Evolutionary conservation across 768 basidiomycete genomes (phyloP).

Genomic region (Cubamyces lactineus): DNA sequence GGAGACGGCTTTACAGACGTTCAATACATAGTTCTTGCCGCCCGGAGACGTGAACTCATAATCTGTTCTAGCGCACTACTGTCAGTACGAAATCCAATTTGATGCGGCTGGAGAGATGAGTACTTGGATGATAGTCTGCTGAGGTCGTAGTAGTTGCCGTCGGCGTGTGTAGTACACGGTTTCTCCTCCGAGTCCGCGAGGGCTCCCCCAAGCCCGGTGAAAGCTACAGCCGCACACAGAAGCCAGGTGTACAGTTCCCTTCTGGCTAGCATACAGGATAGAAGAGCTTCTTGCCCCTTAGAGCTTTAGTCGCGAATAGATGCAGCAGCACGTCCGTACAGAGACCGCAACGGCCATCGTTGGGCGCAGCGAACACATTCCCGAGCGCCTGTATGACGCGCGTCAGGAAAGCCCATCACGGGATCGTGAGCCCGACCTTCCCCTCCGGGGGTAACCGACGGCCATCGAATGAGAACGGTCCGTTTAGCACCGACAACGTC

Average conservation of each 20-base stretch:
- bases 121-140: slow-evolving; percentile 64
- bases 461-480: slow-evolving; percentile 34
- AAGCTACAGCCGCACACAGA: slow-evolving; percentile 11
- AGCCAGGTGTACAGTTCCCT: neutral
- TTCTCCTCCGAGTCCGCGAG: slow-evolving; percentile 47
- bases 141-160: slow-evolving; percentile 68
- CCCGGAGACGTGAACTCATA: slow-evolving; percentile 55
- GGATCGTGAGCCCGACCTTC: slow-evolving; percentile 27
- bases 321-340: neutral
- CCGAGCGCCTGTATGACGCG: neutral
- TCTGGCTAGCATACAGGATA: slow-evolving; percentile 8
- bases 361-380: neutral
- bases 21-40: slow-evolving; percentile 55
- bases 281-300: neutral
- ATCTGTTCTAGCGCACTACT: slow-evolving; percentile 55
- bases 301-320: neutral
- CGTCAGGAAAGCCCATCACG: neutral
- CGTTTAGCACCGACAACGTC: slow-evolving; percentile 36
- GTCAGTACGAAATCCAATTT: slow-evolving; percentile 7
- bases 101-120: slow-evolving; percentile 13
- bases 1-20: slow-evolving; percentile 61
- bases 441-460: slow-evolving; percentile 12
- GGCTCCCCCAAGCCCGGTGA: slow-evolving; percentile 10
- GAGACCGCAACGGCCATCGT: slow-evolving; percentile 10
- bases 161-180: slow-evolving; percentile 61